Base-by-base conservation (phyloP, 176 grass and related monocot species). In the Juncus inflexus region DNA sequence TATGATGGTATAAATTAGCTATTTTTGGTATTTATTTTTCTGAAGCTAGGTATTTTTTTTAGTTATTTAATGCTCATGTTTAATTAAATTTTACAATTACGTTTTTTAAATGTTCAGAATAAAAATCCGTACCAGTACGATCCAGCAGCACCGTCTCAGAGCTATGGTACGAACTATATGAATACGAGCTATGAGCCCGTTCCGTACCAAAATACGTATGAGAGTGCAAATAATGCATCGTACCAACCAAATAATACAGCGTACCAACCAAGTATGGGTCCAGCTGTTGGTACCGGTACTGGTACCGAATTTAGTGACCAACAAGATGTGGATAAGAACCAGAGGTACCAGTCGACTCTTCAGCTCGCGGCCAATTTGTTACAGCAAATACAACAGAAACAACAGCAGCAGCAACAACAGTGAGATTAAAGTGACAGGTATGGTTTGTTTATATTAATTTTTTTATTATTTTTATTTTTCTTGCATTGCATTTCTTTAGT, bases 301-400 rank as follows among this genome's bases (percentile, higher is more conserved):
- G 79, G 76, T 15, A 63, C 55, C 64, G 63, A 74, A 28, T 28
- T 28, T 28, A 28, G 19, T 70, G 71, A 78, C 3, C 50, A 72
- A 6, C 77, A 69, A 0, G 94, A 99, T 82, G 83, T 70, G 42
- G 88, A 99, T 68, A 91, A 86, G 86, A 92, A 83, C 68, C 87
- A 89, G 75, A 76, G 84, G 55, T 92, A 92, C 62, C 85, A 90
- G 50, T 82, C 94, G 6, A 99, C 94, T 45, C 94, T 99, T 16
- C 80, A 92, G 49, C 84, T 99, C 75, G 94, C 94, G 61, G 88
- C 87, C 52, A 86, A 56, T 52, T 83, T 99, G 68, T 77, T 92
- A 39, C 73, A 77, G 45, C 83, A 84, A 70, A 42, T 99, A 69
- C 88, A 92, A 36, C 79, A 82, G 16, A 70, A 84, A 58, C 76